A percentile compares a stretch with the other conserved stretches of the same genome.
phyloP scores from a whole-genome alignment of 768 basidiomycete species.

The Lactifluus pinguis region DNA sequence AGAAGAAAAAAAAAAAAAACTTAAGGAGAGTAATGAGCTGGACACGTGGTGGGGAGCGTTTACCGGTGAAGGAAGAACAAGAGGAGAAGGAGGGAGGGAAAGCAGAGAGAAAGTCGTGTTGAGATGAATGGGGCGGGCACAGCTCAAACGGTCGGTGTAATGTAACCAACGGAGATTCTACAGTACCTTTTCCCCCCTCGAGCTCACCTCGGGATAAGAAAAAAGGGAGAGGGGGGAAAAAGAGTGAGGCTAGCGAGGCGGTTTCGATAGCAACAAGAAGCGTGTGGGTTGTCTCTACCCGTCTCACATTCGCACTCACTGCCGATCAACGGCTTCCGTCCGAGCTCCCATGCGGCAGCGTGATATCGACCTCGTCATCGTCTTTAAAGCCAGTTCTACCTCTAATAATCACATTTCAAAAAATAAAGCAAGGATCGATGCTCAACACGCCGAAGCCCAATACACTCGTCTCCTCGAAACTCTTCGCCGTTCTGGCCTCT shows the following conservation, averaged over 20 bases:
- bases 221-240: too few species aligned
- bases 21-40: not conserved
- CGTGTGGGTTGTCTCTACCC: too few species aligned
- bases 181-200: not conserved
- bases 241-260: too few species aligned
- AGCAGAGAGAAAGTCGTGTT: too few species aligned
- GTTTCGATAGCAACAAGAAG: too few species aligned
- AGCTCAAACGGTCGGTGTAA: not conserved
- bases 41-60: conserved; percentile 11
- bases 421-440: conserved; percentile 51
- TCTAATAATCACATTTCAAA: conserved; percentile 44
- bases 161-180: not conserved
- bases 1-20: not conserved
- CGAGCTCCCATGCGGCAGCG: conserved; percentile 29
- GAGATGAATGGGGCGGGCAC: not conserved
- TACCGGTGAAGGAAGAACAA: not conserved
- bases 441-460: conserved; percentile 56
- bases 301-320: too few species aligned
- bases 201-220: not conserved
- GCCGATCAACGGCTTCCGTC: too few species aligned
- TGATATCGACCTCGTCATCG: conserved; percentile 64
- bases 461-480: conserved; percentile 55
- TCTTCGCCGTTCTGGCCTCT: conserved; percentile 53
- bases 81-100: too few species aligned
- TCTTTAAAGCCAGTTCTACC: conserved; percentile 46